These are phyloP conservation scores for Solanum peruvianum DNA, from an alignment of 257 asterid genomes.

Conservation along the genomic window DNA sequence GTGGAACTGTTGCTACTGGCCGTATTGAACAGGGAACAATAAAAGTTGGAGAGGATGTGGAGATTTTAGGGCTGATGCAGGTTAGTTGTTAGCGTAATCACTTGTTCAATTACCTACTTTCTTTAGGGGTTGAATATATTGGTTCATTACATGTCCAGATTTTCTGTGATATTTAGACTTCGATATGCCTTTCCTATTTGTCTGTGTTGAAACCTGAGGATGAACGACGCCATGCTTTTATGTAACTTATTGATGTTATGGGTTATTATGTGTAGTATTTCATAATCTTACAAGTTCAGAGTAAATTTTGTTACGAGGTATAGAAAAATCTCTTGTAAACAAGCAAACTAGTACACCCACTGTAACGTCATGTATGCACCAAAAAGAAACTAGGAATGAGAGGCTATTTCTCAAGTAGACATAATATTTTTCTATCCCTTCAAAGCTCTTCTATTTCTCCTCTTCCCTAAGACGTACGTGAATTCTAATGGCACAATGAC, in stretches of 20 bases:
- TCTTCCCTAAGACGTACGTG: not conserved
- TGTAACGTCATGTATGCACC: not conserved
- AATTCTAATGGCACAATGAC: not conserved
- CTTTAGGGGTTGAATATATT: not conserved
- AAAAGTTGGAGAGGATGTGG: slow-evolving; percentile 93
- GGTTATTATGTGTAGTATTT: not conserved
- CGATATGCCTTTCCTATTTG: not conserved
- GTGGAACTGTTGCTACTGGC: slow-evolving; percentile 99
- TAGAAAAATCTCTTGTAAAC: not conserved
- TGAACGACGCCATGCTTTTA: not conserved
- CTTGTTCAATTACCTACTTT: not conserved
- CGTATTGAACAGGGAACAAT: slow-evolving; percentile 91
- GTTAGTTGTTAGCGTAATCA: slow-evolving; percentile 13
- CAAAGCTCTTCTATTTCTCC: not conserved
- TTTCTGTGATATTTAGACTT: not conserved
- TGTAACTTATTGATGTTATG: not conserved
- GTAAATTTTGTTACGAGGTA: not conserved
- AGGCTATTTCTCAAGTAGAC: not conserved
- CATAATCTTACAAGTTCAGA: not conserved
- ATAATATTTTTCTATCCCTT: not conserved
- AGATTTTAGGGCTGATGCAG: slow-evolving; percentile 78
- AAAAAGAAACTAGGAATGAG: not conserved
- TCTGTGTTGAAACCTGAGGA: not conserved
- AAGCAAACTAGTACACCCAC: not conserved
- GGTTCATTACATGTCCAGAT: not conserved